These are phyloP conservation scores for Fusarium albosuccineum DNA, from an alignment of 2,329 filamentous ascomycete species.

Conservation along the genomic window DNA sequence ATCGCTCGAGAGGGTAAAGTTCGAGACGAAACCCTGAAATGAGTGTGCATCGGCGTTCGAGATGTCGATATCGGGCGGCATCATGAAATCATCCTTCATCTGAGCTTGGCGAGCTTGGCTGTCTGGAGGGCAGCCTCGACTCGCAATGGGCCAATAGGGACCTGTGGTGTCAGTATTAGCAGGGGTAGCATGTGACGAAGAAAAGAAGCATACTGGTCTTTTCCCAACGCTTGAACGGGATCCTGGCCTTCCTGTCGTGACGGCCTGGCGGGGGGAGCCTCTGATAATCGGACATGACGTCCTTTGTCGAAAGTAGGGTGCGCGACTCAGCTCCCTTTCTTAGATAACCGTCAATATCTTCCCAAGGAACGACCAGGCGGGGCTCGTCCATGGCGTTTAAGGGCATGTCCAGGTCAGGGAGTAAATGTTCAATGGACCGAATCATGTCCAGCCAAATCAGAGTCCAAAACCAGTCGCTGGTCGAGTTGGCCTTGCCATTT, in stretches of 20 bases:
- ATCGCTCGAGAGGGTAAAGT: conserved; percentile 71
- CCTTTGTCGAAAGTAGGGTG: conserved; percentile 57
- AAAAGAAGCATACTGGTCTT: conserved; percentile 57
- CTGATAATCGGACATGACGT: conserved; percentile 60
- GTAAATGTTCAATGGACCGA: conserved; percentile 63
- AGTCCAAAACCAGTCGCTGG: conserved; percentile 70
- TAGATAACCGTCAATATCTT: conserved; percentile 69
- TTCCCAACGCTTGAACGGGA: conserved; percentile 63
- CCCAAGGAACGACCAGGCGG: conserved; percentile 72
- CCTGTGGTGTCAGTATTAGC: conserved; percentile 49
- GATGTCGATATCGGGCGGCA: conserved; percentile 60
- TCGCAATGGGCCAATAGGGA: conserved; percentile 69
- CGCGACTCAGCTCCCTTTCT: conserved; percentile 63
- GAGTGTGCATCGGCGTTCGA: conserved; percentile 63
- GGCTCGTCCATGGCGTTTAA: conserved; percentile 78
- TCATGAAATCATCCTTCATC: conserved; percentile 59
- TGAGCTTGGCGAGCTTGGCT: conserved; percentile 68
- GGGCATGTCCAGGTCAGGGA: conserved; percentile 77
- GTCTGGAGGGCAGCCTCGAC: conserved; percentile 71
- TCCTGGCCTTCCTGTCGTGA: conserved; percentile 50
- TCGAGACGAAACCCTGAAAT: conserved; percentile 70
- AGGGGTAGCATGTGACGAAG: not conserved
- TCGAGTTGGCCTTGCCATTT: conserved; percentile 63
- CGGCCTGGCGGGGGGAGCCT: conserved; percentile 56
- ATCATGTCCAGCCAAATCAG: conserved; percentile 68